Evolutionary conservation across 2,329 filamentous ascomycete genomes (phyloP), one percentile per base, ranked within the genome.

Genomic region (Pleoardoris graminearum): DNA sequence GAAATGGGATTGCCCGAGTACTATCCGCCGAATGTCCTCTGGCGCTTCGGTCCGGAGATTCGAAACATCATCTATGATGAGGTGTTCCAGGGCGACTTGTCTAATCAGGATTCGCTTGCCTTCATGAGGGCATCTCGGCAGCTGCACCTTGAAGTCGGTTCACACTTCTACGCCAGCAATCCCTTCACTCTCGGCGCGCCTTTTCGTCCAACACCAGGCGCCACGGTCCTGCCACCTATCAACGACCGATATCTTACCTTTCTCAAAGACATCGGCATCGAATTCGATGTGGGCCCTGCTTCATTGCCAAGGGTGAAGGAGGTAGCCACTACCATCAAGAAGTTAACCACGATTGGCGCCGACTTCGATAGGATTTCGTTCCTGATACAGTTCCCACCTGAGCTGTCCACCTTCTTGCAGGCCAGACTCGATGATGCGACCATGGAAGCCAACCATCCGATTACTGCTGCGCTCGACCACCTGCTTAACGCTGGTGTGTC

Each of bases 101-200:
- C 23, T 36, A 32, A 30, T 30, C 30, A 22, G 11, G 35, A 25
- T 21, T 27, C 23, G 7, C 45, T 61, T 7, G 53, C 54, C 4
- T 11, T 66, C 5, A 56, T 65, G 45, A 32, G 25, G 8, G 53
- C 59, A 39, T 66, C 57, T 16, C 54, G 51, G 25, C 47, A 53
- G 17, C 7, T 66, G 3, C 56, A 64, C 27, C 6, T 53, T 3
- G 64, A 68, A 48, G 54, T 58, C 7, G 48, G 59, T 1, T 60
- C 64, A 7, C 60, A 61, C 50, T 66, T 63, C 38, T 66, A 66
- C 53, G 50, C 63, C 21, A 38, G 61, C 11, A 60, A 55, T 27
- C 1, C 23, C 19, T 56, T 63, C 19, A 22, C 12, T 12, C 17
- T 62, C 42, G 35, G 53, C 7, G 12, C 43, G 11, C 45, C 51